Evolutionary conservation across 2,329 filamentous ascomycete species (phyloP).

Genomic region (Didymella keratinophila): DNA sequence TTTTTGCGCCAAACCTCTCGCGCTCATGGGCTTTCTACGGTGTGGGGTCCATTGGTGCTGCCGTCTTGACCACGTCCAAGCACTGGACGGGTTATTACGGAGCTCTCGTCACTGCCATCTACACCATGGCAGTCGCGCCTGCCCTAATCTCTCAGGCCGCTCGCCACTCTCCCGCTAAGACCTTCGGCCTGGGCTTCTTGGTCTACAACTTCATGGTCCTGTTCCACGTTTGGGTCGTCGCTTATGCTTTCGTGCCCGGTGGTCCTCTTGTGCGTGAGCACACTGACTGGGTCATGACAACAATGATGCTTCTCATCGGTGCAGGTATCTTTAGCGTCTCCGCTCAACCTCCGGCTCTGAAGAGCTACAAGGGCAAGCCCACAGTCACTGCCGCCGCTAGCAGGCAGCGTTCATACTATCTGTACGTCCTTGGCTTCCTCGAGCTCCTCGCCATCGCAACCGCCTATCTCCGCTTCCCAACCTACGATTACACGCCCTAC

Average conservation of each 20-base stretch:
- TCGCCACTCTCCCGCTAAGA: constrained; percentile 76
- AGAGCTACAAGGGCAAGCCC: constrained; percentile 55
- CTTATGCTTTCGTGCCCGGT: constrained; percentile 96
- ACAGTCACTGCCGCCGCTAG: constrained; percentile 57
- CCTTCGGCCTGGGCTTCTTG: constrained; percentile 88
- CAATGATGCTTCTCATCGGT: constrained; percentile 84
- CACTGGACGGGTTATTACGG: constrained; percentile 94
- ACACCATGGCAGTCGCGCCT: constrained; percentile 81
- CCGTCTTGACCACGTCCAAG: constrained; percentile 75
- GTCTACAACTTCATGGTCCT: constrained; percentile 93
- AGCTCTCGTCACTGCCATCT: constrained; percentile 75
- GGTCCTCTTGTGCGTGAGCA: constrained; percentile 91
- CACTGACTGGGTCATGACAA: constrained; percentile 93
- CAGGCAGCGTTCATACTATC: constrained; percentile 70
- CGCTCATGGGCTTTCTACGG: constrained; percentile 82
- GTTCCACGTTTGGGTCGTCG: constrained; percentile 99
- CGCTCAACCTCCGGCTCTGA: constrained; percentile 58
- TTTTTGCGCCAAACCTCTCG: constrained; percentile 74
- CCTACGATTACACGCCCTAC: constrained; percentile 89
- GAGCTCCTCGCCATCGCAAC: constrained; percentile 82
- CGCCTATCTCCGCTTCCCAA: constrained; percentile 90
- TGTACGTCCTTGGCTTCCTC: constrained; percentile 75
- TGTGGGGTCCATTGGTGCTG: constrained; percentile 79
- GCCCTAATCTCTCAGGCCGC: constrained; percentile 78
- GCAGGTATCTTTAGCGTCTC: constrained; percentile 78